Base-by-base conservation (phyloP, 2,329 filamentous ascomycete genomes). In the Sphaerulina musiva region DNA sequence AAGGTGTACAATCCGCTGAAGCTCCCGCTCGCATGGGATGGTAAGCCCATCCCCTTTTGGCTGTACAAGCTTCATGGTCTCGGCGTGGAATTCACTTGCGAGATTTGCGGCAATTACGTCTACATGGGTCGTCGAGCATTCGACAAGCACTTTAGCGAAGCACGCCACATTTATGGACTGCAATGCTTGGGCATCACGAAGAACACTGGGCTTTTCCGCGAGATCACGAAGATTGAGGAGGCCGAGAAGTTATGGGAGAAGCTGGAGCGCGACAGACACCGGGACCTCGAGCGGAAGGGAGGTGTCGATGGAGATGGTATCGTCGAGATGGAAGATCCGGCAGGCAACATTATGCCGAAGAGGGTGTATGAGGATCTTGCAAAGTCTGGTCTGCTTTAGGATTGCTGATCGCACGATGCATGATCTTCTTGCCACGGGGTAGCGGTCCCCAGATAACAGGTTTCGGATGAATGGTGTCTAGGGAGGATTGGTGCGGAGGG, bases 1-100 rank as follows among this genome's bases (percentile, higher is more conserved):
- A 91, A 85, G 68, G 87, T 97, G 56, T 96, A 97, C 78, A 98
- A 98, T 70, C 93, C 93, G 0, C 80, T 98, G 61, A 98, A 98
- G 69, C 79, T 98, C 1, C 93, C 93, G 0, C 79, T 98, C 6
- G 92, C 89, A 2, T 98, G 95, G 95, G 93, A 98, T 63, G 93
- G 95, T 64, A 98, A 98, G 69, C 93, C 95, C 0, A 98, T 98
- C 64, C 93, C 95, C 0, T 98, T 93, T 76, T 98, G 93, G 93
- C 80, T 98, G 12, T 98, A 97, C 78, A 93, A 96, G 64, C 79
- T 98, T 12, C 93, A 98, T 68, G 93, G 93, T 1, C 76, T 98
- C 26, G 93, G 93, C 7, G 90, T 95, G 10, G 93, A 98, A 65
- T 95, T 96, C 63, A 80, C 87, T 0, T 98, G 93, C 76, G 92